These are phyloP conservation scores for Fusarium bulbicola DNA, from an alignment of 2,329 filamentous ascomycete species.

Conservation along the genomic window DNA sequence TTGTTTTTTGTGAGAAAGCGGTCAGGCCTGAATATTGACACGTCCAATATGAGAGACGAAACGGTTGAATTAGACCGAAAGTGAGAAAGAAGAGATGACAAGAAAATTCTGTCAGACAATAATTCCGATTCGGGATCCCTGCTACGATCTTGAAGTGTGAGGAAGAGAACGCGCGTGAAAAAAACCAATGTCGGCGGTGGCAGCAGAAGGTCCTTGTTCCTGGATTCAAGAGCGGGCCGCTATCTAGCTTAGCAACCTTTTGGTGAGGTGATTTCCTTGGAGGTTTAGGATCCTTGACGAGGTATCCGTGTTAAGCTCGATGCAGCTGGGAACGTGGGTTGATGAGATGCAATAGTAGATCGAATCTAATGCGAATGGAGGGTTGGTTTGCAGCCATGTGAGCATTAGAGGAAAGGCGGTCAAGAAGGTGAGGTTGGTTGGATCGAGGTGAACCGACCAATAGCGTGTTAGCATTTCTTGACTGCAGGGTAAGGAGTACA, in stretches of 20 bases:
- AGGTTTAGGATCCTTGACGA: slow-evolving; percentile 8
- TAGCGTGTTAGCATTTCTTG: background rate
- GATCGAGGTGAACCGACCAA: slow-evolving; percentile 8
- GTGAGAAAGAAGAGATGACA: background rate
- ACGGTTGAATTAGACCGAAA: slow-evolving; percentile 1
- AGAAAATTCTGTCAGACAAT: slow-evolving; percentile 4
- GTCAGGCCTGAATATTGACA: slow-evolving; percentile 27
- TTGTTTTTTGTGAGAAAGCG: slow-evolving; percentile 24
- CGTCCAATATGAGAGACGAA: slow-evolving; percentile 13
- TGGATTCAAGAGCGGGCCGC: slow-evolving; percentile 39
- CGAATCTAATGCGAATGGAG: slow-evolving; percentile 26
- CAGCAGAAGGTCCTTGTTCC: slow-evolving; percentile 38
- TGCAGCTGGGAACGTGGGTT: slow-evolving; percentile 15
- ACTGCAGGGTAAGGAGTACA: slow-evolving; percentile 26
- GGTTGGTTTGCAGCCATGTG: slow-evolving; percentile 23
- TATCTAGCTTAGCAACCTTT: slow-evolving; percentile 27
- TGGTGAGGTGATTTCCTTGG: slow-evolving; percentile 6
- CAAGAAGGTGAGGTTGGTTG: slow-evolving; percentile 18
- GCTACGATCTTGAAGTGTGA: slow-evolving; percentile 17
- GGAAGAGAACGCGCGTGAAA: background rate
- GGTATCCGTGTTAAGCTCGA: slow-evolving; percentile 17
- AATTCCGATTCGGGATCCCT: slow-evolving; percentile 20
- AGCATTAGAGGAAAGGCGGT: slow-evolving; percentile 39
- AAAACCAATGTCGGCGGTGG: slow-evolving; percentile 20
- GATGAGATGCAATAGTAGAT: slow-evolving; percentile 23